Conservation (phyloP, 2,329 filamentous ascomycete genomes). For the Aphanoascus verrucosus region DNA sequence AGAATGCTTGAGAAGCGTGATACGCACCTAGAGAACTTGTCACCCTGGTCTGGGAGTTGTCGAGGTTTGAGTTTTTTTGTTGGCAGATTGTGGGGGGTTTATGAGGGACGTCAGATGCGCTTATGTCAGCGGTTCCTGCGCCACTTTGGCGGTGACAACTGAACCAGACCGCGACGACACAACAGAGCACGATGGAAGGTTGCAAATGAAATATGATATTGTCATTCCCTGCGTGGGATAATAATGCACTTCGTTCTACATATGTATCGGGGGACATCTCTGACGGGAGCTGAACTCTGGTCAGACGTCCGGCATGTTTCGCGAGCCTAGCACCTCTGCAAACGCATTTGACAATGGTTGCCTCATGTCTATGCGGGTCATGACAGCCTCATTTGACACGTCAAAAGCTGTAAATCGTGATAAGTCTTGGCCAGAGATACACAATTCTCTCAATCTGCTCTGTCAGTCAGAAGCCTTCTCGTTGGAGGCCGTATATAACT, state of each 20-base stretch:
- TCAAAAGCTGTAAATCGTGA: no score
- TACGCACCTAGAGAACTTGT: slow-evolving; percentile 9
- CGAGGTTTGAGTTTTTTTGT: slow-evolving; percentile 15
- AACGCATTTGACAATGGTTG: background rate
- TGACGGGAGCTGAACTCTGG: slow-evolving; percentile 18
- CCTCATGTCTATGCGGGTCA: no score
- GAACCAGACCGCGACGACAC: background rate
- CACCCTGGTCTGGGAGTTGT: slow-evolving; percentile 11
- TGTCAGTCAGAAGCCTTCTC: no score
- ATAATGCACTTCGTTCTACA: no score
- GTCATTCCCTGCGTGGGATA: no score
- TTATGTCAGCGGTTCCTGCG: slow-evolving; percentile 12
- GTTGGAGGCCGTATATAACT: no score
- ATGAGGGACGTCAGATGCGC: slow-evolving; percentile 7
- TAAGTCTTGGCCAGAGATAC: no score
- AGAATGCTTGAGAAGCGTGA: background rate
- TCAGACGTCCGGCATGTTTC: slow-evolving; percentile 11
- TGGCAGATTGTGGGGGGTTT: slow-evolving; percentile 13
- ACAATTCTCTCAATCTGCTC: no score
- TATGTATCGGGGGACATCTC: background rate
- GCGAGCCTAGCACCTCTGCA: slow-evolving; percentile 12
- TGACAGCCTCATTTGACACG: no score
- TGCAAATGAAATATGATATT: no score
- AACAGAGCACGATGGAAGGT: no score
- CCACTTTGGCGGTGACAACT: slow-evolving; percentile 3